A percentile compares a stretch with the other conserved stretches of the same genome.
Evolutionary conservation across 192 early-diverging fungal genomes (phyloP).

Genomic region (Kickxella alabastrina): DNA sequence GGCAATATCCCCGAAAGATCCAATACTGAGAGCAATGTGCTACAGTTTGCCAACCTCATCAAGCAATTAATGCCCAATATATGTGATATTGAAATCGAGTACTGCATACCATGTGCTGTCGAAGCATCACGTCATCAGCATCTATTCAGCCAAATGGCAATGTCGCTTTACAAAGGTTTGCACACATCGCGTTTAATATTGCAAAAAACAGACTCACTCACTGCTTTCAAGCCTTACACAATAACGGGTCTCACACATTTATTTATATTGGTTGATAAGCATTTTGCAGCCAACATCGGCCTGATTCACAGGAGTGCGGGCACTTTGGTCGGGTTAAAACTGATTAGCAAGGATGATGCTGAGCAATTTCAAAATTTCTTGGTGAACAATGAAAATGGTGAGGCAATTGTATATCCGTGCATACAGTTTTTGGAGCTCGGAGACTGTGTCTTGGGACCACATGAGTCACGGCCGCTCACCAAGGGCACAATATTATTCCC

Average conservation of each 20-base stretch:
- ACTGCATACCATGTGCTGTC: not conserved
- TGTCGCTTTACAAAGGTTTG: not conserved
- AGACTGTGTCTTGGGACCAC: not conserved
- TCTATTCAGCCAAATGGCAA: not conserved
- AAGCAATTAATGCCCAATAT: not conserved
- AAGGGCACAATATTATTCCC: not conserved
- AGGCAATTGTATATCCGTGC: not conserved
- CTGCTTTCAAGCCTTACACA: not conserved
- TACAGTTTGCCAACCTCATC: not conserved
- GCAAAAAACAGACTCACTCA: not conserved
- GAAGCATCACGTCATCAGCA: not conserved
- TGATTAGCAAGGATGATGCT: not conserved
- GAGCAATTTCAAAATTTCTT: not conserved
- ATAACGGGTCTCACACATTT: not conserved
- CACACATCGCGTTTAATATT: not conserved
- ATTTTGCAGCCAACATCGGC: not conserved
- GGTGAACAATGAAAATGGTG: not conserved
- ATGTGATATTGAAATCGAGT: not conserved
- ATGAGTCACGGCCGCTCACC: too few species aligned
- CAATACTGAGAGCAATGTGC: not conserved
- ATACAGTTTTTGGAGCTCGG: not conserved
- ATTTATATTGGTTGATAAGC: not conserved
- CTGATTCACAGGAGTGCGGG: not conserved
- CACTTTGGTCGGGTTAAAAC: not conserved
- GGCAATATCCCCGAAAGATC: too few species aligned